A percentile compares a stretch with the other conserved stretches of the same genome.
phyloP scores from a whole-genome alignment of 805 yeast species.

The Kurtzmaniella cleridarum region DNA sequence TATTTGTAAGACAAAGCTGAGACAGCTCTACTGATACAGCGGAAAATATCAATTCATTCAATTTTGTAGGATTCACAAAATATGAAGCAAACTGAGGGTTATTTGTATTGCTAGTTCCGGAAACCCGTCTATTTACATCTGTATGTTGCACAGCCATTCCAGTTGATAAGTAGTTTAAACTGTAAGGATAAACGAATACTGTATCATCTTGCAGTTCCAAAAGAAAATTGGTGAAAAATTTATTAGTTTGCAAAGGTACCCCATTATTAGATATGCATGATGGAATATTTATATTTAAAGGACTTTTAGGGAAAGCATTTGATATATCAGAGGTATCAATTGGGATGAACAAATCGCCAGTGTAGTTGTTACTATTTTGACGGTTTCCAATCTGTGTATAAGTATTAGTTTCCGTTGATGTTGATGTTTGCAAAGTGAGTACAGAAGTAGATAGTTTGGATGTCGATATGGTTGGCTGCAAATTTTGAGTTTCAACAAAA shows the following conservation, averaged over 20 bases:
- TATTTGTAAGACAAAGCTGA: constrained; percentile 34
- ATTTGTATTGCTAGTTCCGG: constrained; percentile 41
- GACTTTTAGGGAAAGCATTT: constrained; percentile 38
- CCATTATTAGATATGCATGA: constrained; percentile 40
- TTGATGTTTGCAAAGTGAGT: no score
- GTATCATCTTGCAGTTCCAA: constrained; percentile 49
- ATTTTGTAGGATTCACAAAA: constrained; percentile 51
- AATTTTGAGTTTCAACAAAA: no score
- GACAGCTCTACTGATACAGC: constrained; percentile 35
- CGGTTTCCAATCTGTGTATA: no score
- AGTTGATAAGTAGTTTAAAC: constrained; percentile 33
- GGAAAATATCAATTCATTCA: constrained; percentile 53
- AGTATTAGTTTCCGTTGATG: no score
- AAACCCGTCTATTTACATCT: constrained; percentile 35
- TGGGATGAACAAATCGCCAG: constrained; percentile 36
- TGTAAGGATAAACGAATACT: constrained; percentile 63
- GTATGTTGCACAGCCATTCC: constrained; percentile 65
- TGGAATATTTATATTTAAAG: constrained; percentile 42
- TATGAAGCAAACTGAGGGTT: constrained; percentile 38
- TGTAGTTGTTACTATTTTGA: constrained; percentile 3
- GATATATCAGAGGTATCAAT: constrained; percentile 23
- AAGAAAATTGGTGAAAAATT: constrained; percentile 64
- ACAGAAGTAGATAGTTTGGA: no score
- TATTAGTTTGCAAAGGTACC: constrained; percentile 59
- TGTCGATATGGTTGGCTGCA: no score